Percentiles rank a stretch among this genome's conserved stretches.
These are phyloP conservation scores for Fusarium sulawesiense DNA, from an alignment of 2,329 filamentous ascomycete genomes.

Conservation along the genomic window DNA sequence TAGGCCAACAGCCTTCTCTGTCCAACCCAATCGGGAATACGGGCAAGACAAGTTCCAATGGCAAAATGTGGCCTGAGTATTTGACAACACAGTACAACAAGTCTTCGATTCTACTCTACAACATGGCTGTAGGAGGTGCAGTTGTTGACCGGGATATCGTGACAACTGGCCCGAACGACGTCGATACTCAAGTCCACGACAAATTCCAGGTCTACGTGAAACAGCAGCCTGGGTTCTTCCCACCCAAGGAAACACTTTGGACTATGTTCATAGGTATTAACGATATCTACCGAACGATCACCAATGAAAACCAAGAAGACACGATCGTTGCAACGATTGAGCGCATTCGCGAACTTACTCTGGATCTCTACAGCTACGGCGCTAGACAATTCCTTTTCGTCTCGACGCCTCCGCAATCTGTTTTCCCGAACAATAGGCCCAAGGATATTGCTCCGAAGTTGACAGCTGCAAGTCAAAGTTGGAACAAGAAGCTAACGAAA, in stretches of 20 bases:
- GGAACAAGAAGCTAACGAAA: background rate
- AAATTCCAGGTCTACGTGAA: background rate
- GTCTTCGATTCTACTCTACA: constrained; percentile 2
- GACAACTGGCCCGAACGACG: constrained; percentile 9
- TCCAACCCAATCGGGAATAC: constrained; percentile 7
- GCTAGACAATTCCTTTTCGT: constrained; percentile 19
- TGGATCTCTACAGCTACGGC: background rate
- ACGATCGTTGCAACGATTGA: background rate
- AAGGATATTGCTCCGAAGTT: constrained; percentile 7
- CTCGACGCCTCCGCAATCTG: constrained; percentile 14
- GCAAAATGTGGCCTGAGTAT: constrained; percentile 23
- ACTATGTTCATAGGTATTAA: constrained; percentile 22
- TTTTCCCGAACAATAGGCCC: constrained; percentile 14
- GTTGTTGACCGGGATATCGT: constrained; percentile 15
- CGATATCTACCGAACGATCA: constrained; percentile 25
- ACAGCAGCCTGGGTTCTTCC: background rate
- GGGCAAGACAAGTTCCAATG: constrained; percentile 21
- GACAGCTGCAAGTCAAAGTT: background rate
- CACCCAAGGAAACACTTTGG: background rate
- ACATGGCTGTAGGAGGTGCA: constrained; percentile 20
- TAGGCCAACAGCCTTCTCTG: background rate
- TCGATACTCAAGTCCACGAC: background rate
- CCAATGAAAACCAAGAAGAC: background rate
- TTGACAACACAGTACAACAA: constrained; percentile 7
- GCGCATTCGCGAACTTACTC: background rate